Evolutionary conservation across 1,284 basidiomycete genomes (phyloP), one percentile per base, ranked within the genome.

Genomic region (Apiotrichum mycotoxinovorans): DNA sequence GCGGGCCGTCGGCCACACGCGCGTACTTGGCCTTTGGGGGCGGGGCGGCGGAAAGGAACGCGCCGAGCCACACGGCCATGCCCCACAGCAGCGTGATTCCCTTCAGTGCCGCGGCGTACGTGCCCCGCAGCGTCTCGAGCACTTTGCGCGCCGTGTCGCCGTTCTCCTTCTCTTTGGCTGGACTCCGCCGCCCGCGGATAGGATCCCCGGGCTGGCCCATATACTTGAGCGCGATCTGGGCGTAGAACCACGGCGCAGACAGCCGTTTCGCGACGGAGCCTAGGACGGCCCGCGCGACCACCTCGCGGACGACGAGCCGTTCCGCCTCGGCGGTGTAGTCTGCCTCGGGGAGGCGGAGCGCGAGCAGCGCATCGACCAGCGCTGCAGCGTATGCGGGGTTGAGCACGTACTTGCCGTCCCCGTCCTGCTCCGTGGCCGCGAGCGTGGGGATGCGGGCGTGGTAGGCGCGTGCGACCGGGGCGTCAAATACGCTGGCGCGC

Each of bases 161-260:
- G 23, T 40, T 5, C 17, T 11, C n/a, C 17, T 37, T 2, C 20
- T 9, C 22, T 1, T 45, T n/a, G n/a, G n/a, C n/a, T n/a, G n/a
- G n/a, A n/a, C n/a, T n/a, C n/a, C n/a, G n/a, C n/a, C n/a, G n/a
- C n/a, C n/a, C n/a, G n/a, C 14, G 30, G 37, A 38, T 5, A 18
- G 44, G 14, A 18, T 15, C 17, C 1, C 38, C 37, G 4, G 25
- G 38, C n/a, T 5, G 18, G 15, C 48, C 48, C 2, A 57, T 11
- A 3, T 38, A 47, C 50, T 60, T 57, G 55, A 55, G 49, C 7
- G 26, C 45, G 11, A 76, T 33, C 26, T 57, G 46, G 47, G 66
- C 70, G 65, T 72, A 73, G 58, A 79, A 79, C 77, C 76, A 78
- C 17, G 72, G 70, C 45, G 77, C 69, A 2, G 66, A 58, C 37